Evolutionary conservation across 2,329 filamentous ascomycete species (phyloP).

Genomic region (Lachnellula willkommii): DNA sequence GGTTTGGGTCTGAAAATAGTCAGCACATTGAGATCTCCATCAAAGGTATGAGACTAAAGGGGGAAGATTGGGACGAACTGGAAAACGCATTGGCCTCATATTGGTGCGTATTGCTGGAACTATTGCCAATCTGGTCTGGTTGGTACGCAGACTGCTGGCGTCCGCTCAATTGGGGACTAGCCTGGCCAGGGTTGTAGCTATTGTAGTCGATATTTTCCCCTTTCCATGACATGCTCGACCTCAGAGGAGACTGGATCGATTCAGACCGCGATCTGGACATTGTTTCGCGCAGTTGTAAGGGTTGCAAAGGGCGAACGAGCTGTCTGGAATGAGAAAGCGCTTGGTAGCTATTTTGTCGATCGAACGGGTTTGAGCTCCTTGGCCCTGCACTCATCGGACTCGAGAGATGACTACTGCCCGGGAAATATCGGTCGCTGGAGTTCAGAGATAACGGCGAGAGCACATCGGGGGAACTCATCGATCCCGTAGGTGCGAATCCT

Average conservation of each 20-base stretch:
- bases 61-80: conserved; percentile 34
- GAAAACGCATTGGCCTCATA: conserved; percentile 50
- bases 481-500: conserved; percentile 52
- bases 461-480: conserved; percentile 48
- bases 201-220: conserved; percentile 53
- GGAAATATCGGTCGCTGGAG: conserved; percentile 51
- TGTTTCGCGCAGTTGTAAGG: conserved; percentile 53
- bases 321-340: conserved; percentile 41
- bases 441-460: conserved; percentile 53
- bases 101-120: conserved; percentile 38
- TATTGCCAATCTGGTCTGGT: conserved; percentile 42
- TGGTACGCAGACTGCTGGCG: conserved; percentile 48
- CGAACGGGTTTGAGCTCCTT: conserved; percentile 48
- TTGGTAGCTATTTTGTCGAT: conserved; percentile 45
- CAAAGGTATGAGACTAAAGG: conserved; percentile 14
- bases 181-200: conserved; percentile 42
- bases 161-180: conserved; percentile 43
- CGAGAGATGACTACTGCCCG: conserved; percentile 41
- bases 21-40: conserved; percentile 22
- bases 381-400: conserved; percentile 43
- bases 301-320: conserved; percentile 48
- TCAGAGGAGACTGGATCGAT: conserved; percentile 52
- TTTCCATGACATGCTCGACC: conserved; percentile 60
- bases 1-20: conserved; percentile 38
- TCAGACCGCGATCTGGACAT: conserved; percentile 53